Evolutionary conservation across 2,329 filamentous ascomycete species (phyloP), one percentile per base, ranked within the genome.

Genomic region (Microsporum ferrugineum): DNA sequence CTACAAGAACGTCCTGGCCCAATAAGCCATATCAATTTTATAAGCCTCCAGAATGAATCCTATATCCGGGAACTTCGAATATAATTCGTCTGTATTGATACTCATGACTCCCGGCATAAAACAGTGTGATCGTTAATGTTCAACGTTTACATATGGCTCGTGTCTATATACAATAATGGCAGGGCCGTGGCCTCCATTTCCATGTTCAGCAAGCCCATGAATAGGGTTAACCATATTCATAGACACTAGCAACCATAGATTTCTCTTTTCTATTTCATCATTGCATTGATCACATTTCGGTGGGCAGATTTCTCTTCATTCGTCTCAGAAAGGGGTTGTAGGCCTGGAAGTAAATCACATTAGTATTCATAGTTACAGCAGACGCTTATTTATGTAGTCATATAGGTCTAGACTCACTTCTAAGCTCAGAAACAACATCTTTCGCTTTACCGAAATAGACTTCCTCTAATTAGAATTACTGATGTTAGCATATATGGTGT

Each of bases 371-470:
- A 58, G 45, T 17, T 41, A 49, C 45, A 62, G 29, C 51, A 62
- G 38, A 23, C 17, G 1, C 17, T 23, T 49, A 27, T 17, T 38
- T 29, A 23, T 17, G 7, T 34, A 6, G 17, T 49, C 14, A 55
- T 8, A 31, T 63, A 31, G 8, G 58, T 33, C 38, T 14, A 41
- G 62, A 70, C 78, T 74, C 77, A 81, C 91, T 97, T 73, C 94
- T 83, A 75, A 99, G 77, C 74, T 99, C 92, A 60, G 92, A 94
- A 2, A 99, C 92, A 2, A 99, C 91, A 76, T 99, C 94, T 82
- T 95, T 96, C 60, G 94, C 92, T 81, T 99, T 99, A 72, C 94
- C 94, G 77, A 99, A 99, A 78, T 99, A 99, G 57, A 99, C 94
- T 77, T 99, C 94, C 80, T 99, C 80, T 81, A 68, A 34, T 23